These are phyloP conservation scores for Paspalum notatum DNA, from an alignment of 176 grass and related monocot species.

Conservation along the genomic window DNA sequence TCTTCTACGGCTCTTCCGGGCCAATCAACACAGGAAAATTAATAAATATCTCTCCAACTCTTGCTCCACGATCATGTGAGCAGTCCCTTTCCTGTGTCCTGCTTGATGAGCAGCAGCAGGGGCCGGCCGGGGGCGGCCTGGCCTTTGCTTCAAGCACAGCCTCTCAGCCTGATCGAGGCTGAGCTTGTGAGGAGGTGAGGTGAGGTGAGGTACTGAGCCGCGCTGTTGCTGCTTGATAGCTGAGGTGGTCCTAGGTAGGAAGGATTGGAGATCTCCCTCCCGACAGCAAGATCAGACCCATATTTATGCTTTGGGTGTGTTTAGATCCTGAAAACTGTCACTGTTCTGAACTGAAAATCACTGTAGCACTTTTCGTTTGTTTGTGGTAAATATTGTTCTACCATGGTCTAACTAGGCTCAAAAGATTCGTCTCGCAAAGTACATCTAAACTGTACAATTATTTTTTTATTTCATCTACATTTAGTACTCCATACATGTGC, in stretches of 20 bases:
- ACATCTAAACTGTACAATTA: no score
- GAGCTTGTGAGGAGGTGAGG: neutral
- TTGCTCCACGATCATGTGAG: constrained; percentile 45
- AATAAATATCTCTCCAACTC: constrained; percentile 54
- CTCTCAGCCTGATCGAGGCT: neutral
- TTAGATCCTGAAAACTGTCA: no score
- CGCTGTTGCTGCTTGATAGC: neutral
- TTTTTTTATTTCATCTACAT: no score
- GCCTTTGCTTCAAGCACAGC: neutral
- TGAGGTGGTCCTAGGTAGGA: constrained; percentile 52
- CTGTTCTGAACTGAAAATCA: no score
- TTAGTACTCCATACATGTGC: no score
- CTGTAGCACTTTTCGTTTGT: no score
- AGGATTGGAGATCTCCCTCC: constrained; percentile 56
- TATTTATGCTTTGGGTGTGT: constrained; percentile 60
- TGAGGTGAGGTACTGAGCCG: neutral
- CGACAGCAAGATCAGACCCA: constrained; percentile 63
- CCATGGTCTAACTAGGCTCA: no score
- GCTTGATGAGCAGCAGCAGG: neutral
- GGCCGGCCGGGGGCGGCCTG: neutral
- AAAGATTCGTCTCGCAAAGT: no score
- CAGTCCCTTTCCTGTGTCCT: constrained; percentile 48
- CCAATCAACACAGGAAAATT: constrained; percentile 19
- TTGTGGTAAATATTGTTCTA: no score
- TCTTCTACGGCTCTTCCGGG: constrained; percentile 16